A percentile compares a stretch with the other conserved stretches of the same genome.
These are phyloP conservation scores for Alliaria petiolata DNA, from an alignment of 345 rosid genomes.

Conservation along the genomic window DNA sequence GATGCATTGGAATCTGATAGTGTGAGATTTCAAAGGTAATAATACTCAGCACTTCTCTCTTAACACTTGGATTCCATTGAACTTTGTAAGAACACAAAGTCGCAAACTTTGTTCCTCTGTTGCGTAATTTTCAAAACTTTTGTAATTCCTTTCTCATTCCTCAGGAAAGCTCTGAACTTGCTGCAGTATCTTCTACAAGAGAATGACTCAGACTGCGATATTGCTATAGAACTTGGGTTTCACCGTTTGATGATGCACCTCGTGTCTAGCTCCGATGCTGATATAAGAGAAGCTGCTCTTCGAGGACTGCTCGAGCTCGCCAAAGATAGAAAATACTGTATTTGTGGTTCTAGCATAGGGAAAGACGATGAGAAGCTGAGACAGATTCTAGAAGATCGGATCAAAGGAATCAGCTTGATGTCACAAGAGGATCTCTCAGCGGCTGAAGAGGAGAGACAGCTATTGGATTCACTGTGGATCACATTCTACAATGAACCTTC, in stretches of 20 bases:
- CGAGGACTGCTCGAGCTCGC: conserved; percentile 64
- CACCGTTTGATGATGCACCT: conserved; percentile 67
- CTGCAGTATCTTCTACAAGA: conserved; percentile 74
- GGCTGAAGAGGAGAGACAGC: conserved; percentile 66
- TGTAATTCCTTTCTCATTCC: background rate
- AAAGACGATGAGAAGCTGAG: conserved; percentile 51
- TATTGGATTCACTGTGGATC: conserved; percentile 70
- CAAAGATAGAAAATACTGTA: conserved; percentile 33
- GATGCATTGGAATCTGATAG: conserved; percentile 74
- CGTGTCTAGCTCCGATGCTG: conserved; percentile 60
- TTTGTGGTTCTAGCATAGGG: conserved; percentile 26
- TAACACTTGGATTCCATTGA: background rate
- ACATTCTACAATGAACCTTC: conserved; percentile 57
- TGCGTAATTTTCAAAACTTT: too few species aligned
- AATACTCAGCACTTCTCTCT: background rate
- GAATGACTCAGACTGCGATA: conserved; percentile 52
- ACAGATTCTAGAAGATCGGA: conserved; percentile 62
- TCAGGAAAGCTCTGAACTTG: conserved; percentile 88
- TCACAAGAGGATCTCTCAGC: conserved; percentile 69
- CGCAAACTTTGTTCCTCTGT: too few species aligned
- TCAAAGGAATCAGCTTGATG: conserved; percentile 56
- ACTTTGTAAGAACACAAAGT: too few species aligned
- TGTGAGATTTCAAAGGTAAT: conserved; percentile 82
- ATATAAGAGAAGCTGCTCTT: conserved; percentile 76
- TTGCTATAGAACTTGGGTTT: conserved; percentile 56